These are phyloP conservation scores for Warburgia ugandensis DNA, from an alignment of 164 flowering plant species.

Conservation along the genomic window DNA sequence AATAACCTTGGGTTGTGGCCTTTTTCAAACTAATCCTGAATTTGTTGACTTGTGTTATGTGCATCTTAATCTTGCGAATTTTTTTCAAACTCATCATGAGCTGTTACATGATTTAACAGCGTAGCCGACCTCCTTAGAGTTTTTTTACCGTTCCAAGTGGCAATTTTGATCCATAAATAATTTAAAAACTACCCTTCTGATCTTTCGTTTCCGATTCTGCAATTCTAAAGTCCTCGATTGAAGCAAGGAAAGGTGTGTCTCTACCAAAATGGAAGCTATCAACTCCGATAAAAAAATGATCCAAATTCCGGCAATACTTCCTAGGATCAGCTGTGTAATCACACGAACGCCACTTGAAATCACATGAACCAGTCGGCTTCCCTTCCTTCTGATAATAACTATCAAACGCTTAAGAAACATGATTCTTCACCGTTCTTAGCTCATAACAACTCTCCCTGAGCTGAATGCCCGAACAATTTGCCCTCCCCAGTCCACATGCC, in stretches of 20 bases:
- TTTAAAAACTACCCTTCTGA: no score
- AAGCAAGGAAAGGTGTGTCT: neutral
- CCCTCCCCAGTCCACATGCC: slow-evolving; percentile 96
- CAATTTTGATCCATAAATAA: no score
- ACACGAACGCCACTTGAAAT: slow-evolving; percentile 91
- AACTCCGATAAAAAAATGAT: neutral
- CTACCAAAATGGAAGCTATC: neutral
- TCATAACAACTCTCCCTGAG: slow-evolving; percentile 81
- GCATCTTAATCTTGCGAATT: no score
- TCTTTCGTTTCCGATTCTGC: no score
- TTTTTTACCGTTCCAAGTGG: no score
- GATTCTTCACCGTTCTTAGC: slow-evolving; percentile 74
- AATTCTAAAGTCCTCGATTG: no score
- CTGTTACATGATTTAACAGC: no score
- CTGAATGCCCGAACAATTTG: slow-evolving; percentile 91
- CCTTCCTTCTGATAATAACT: slow-evolving; percentile 87
- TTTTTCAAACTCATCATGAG: no score
- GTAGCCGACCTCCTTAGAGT: no score
- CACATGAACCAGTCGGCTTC: slow-evolving; percentile 64
- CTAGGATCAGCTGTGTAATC: slow-evolving; percentile 94
- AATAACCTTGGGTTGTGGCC: no score
- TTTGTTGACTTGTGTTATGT: no score
- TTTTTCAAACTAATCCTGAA: no score
- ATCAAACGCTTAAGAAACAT: slow-evolving; percentile 92
- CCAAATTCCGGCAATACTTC: slow-evolving; percentile 26